Evolutionary conservation across 768 basidiomycete genomes (phyloP), one percentile per base, ranked within the genome.

Genomic region (Mycena latifolia): DNA sequence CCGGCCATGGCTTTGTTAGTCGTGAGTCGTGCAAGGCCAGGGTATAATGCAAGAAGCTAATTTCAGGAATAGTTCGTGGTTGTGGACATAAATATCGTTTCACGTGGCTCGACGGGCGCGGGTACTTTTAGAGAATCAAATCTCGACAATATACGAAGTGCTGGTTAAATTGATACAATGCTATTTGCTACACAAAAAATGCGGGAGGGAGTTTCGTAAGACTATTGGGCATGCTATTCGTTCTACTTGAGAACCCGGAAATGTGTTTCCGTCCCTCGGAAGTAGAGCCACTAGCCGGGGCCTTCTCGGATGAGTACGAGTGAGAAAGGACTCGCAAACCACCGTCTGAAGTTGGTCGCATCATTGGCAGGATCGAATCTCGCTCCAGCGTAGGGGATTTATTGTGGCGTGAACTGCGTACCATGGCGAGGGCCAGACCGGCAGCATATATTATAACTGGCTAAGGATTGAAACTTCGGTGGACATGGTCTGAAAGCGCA

Each of bases 401-500:
- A 39, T 35, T 39, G 51, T 60, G 66, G 41, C 74, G 75, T 5
- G 76, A 75, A 24, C 78, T 77, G 56, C 80, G 78, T 69, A 77
- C 78, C 46, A 81, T 73, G 63, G 80, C 73, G 20, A 77, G 22
- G 15, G 76, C 77, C 55, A 88, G 81, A 50, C 81, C 80, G n/a
- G 59, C 63, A 9, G 79, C 73, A 60, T 88, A 88, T 22, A 77
- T 25, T n/a, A 81, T 29, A 45, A 86, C 87, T 87, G 47, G 39
- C 24, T 27, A 39, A 9, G 33, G 27, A 46, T 75, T 61, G 50
- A 22, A 46, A 46, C 46, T 41, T 20, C 41, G 17, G 35, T 20
- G 12, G 43, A 25, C 22, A 29, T 25, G 51, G 27, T 43, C n/a
- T 64, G 7, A 48, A 41, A n/a, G 22, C 27, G 3, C 7, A 77